phyloP scores from a whole-genome alignment of 805 yeast species.

The Kodamaea lidongshanica region DNA sequence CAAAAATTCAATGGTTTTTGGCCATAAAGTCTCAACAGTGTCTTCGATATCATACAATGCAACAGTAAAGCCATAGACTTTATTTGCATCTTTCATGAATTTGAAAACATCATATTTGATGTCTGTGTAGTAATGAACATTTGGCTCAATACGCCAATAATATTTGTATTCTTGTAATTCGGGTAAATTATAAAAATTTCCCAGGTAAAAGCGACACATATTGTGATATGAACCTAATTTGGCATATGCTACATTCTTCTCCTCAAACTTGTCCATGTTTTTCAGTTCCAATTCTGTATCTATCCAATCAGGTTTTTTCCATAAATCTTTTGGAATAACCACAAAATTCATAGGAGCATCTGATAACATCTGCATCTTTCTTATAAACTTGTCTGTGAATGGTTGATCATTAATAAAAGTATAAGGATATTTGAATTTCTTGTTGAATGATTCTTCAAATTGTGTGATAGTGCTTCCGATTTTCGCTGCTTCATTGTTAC shows the following conservation, averaged over 20 bases:
- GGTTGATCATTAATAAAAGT: slow-evolving; percentile 70
- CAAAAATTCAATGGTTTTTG: slow-evolving; percentile 57
- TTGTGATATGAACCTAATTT: slow-evolving; percentile 61
- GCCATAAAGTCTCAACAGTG: slow-evolving; percentile 60
- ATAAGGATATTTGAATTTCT: slow-evolving; percentile 72
- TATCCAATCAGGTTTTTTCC: slow-evolving; percentile 58
- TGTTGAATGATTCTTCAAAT: slow-evolving; percentile 61
- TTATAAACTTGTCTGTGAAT: slow-evolving; percentile 54
- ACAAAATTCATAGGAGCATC: slow-evolving; percentile 33
- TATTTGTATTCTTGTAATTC: slow-evolving; percentile 55
- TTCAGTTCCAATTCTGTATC: slow-evolving; percentile 39
- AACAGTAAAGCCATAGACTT: slow-evolving; percentile 69
- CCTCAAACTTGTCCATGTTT: slow-evolving; percentile 35
- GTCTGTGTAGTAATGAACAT: slow-evolving; percentile 59
- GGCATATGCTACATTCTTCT: slow-evolving; percentile 55
- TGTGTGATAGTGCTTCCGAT: slow-evolving; percentile 49
- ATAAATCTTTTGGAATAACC: slow-evolving; percentile 36
- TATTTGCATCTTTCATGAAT: slow-evolving; percentile 60
- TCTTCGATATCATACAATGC: slow-evolving; percentile 65
- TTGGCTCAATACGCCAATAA: slow-evolving; percentile 81
- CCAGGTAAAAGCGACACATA: slow-evolving; percentile 79
- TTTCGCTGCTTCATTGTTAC: slow-evolving; percentile 52
- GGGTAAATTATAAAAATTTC: slow-evolving; percentile 58
- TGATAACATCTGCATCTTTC: slow-evolving; percentile 29
- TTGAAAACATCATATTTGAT: slow-evolving; percentile 73